Percentiles rank a stretch among this genome's conserved stretches.
These are phyloP conservation scores for Globisporangium carolinianum DNA, from an alignment of 352 stramenopile genomes.

Conservation along the genomic window DNA sequence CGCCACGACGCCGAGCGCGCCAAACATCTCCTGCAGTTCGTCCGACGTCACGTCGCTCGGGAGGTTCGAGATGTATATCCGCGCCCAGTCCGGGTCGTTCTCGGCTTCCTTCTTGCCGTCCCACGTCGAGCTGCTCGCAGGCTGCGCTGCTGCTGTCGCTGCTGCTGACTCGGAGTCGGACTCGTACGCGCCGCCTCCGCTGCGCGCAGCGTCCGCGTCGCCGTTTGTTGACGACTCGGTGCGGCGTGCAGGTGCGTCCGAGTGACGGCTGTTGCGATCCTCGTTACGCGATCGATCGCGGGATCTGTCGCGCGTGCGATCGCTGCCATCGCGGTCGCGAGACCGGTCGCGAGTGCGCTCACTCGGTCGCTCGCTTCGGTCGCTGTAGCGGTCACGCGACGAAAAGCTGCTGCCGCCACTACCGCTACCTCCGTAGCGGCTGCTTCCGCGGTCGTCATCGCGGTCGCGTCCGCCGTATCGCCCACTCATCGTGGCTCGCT, in stretches of 20 bases:
- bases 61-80: constrained; percentile 86
- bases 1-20: constrained; percentile 72
- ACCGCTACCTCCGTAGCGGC: constrained; percentile 15
- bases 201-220: background rate
- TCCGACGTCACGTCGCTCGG: constrained; percentile 66
- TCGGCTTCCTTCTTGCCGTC: constrained; percentile 70
- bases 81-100: constrained; percentile 72
- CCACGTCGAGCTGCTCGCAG: constrained; percentile 44
- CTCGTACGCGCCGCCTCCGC: constrained; percentile 3
- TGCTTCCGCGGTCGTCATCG: constrained; percentile 5
- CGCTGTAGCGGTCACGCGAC: constrained; percentile 20
- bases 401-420: constrained; percentile 24
- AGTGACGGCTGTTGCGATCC: constrained; percentile 20
- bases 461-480: constrained; percentile 19
- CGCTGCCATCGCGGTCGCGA: constrained; percentile 9
- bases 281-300: constrained; percentile 21
- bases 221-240: background rate
- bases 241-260: constrained; percentile 5
- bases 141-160: constrained; percentile 19
- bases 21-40: constrained; percentile 84
- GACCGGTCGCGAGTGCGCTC: constrained; percentile 13
- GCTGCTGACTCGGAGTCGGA: background rate
- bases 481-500: constrained; percentile 13
- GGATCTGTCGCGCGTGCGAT: constrained; percentile 2
- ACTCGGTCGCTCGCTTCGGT: constrained; percentile 10